A percentile compares a stretch with the other conserved stretches of the same genome.
phyloP scores from a whole-genome alignment of 495 filamentous ascomycete genomes.

The Evernia prunastri region DNA sequence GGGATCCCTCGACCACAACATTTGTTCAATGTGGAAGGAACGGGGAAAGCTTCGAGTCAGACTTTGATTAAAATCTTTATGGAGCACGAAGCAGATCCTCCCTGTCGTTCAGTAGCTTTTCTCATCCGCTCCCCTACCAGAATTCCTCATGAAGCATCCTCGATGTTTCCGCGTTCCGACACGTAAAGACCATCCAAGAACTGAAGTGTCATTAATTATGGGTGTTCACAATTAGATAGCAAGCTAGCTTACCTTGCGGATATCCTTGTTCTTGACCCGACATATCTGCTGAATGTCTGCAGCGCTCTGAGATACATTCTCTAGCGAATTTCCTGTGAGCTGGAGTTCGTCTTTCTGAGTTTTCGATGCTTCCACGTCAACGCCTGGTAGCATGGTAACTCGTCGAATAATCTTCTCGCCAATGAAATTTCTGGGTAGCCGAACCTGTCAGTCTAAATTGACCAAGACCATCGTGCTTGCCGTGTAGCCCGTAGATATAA shows the following conservation, averaged over 20 bases:
- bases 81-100: background rate
- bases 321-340: slow-evolving; percentile 86
- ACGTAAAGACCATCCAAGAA: slow-evolving; percentile 99
- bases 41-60: background rate
- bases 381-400: slow-evolving; percentile 80
- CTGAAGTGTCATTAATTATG: slow-evolving; percentile 38
- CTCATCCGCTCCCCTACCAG: background rate
- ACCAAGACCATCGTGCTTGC: background rate
- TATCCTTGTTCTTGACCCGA: slow-evolving; percentile 99
- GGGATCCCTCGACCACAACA: background rate
- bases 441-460: slow-evolving; percentile 19
- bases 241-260: slow-evolving; percentile 73
- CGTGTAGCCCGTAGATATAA: slow-evolving; percentile 18
- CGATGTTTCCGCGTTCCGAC: slow-evolving; percentile 84
- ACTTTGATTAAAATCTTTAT: background rate
- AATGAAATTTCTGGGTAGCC: slow-evolving; percentile 80
- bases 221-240: background rate
- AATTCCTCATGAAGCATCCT: slow-evolving; percentile 47
- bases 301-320: slow-evolving; percentile 93
- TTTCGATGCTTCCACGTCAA: slow-evolving; percentile 81
- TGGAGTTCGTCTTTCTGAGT: slow-evolving; percentile 95
- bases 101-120: background rate
- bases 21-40: background rate
- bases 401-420: slow-evolving; percentile 98
- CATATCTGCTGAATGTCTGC: slow-evolving; percentile 99